A percentile compares a stretch with the other conserved stretches of the same genome.
phyloP scores from a whole-genome alignment of 768 basidiomycete species.

The Auricularia sp. region DNA sequence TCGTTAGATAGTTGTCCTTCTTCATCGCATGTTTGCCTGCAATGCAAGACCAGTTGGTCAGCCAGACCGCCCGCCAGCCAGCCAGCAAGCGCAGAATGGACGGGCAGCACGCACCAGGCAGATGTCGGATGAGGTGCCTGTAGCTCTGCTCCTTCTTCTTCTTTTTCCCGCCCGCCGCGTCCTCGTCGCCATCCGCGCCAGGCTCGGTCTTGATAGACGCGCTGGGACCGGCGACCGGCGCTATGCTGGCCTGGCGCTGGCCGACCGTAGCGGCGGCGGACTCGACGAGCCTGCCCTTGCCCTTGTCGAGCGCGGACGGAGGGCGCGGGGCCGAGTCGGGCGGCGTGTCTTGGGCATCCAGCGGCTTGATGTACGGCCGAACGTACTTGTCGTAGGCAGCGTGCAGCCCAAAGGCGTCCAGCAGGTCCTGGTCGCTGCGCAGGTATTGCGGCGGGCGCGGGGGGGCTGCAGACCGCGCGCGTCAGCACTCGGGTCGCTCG shows the following conservation, averaged over 20 bases:
- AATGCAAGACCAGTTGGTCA: not conserved
- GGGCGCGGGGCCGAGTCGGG: constrained; percentile 7
- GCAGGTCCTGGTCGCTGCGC: constrained; percentile 68
- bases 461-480: not conserved
- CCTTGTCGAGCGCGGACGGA: constrained; percentile 16
- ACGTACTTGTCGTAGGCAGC: constrained; percentile 78
- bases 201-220: constrained; percentile 29
- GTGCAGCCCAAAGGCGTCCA: constrained; percentile 59
- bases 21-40: constrained; percentile 71
- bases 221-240: constrained; percentile 1
- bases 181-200: constrained; percentile 35
- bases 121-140: constrained; percentile 64
- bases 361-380: constrained; percentile 36
- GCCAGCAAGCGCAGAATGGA: constrained; percentile 1
- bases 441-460: constrained; percentile 17
- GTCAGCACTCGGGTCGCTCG: not conserved
- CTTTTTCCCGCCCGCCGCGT: constrained; percentile 46
- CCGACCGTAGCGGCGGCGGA: not conserved
- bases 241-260: not conserved
- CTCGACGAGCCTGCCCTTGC: constrained; percentile 15
- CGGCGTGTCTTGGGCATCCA: constrained; percentile 17
- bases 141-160: constrained; percentile 71
- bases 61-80: not conserved
- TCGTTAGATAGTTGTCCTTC: constrained; percentile 64
- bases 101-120: constrained; percentile 45